Evolutionary conservation across 345 rosid species (phyloP).

Genomic region (Viola odorata): DNA sequence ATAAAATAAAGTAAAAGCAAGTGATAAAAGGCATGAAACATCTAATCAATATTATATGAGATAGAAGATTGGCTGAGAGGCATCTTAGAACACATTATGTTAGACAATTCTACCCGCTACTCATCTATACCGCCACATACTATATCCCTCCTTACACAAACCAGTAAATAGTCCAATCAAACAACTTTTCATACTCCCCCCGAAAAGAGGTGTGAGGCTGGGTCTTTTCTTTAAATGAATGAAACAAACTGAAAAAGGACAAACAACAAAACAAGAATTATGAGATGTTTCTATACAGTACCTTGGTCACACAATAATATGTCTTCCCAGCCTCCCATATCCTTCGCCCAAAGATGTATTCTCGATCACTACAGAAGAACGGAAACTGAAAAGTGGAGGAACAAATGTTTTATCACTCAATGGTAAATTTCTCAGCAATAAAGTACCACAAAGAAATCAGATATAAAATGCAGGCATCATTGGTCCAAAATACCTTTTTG

Average conservation of each 20-base stretch:
- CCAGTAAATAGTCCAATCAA: neutral
- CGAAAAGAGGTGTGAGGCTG: neutral
- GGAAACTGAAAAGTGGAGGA: constrained; percentile 65
- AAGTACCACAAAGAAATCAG: constrained; percentile 1
- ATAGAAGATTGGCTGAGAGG: too few relatives aligned
- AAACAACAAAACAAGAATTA: neutral
- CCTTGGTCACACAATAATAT: constrained; percentile 89
- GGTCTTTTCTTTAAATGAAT: neutral
- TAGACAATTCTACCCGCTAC: neutral
- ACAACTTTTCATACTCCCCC: neutral
- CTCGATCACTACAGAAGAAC: constrained; percentile 93
- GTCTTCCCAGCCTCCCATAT: constrained; percentile 85
- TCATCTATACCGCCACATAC: neutral
- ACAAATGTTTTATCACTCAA: constrained; percentile 5
- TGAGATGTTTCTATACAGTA: constrained; percentile 19
- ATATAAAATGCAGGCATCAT: neutral
- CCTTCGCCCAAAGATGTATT: constrained; percentile 80
- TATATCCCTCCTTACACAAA: neutral
- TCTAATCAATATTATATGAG: too few relatives aligned
- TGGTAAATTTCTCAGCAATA: constrained; percentile 1
- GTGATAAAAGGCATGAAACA: neutral
- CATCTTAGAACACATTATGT: too few relatives aligned
- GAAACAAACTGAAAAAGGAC: neutral
- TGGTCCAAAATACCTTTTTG: constrained; percentile 50
- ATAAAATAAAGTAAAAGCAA: neutral